Conservation (phyloP, 192 early-diverging fungal species). For the Spinellus fusiger region DNA sequence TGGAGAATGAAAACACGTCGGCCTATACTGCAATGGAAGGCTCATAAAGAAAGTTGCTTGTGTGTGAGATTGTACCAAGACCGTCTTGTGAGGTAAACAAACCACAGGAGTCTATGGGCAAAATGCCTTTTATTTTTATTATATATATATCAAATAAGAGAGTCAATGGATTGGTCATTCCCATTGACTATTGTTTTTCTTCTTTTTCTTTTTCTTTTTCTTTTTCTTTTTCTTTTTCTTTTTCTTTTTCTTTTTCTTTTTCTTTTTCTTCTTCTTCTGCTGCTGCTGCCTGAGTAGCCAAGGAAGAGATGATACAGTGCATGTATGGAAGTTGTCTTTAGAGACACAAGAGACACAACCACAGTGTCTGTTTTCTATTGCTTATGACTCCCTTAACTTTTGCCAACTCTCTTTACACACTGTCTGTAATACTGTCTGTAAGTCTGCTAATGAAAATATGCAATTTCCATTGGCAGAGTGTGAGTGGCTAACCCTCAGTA, state of each 20-base stretch:
- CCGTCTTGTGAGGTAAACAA: constrained; percentile 19
- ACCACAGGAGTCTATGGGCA: not conserved
- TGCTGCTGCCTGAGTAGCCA: constrained; percentile 21
- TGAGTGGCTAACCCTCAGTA: not conserved
- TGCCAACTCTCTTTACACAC: constrained; percentile 20
- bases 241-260: not conserved
- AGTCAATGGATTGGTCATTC: not conserved
- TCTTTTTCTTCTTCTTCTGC: too few relatives aligned
- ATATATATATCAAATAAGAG: not conserved
- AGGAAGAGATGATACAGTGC: constrained; percentile 28
- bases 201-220: not conserved
- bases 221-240: not conserved
- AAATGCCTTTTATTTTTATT: not conserved
- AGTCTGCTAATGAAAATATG: not conserved
- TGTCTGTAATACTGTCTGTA: not conserved
- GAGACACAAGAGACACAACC: not conserved
- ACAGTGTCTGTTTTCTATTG: not conserved
- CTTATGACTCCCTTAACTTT: constrained; percentile 20
- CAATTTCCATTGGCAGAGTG: not conserved
- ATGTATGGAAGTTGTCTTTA: constrained; percentile 20
- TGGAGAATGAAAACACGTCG: constrained; percentile 23
- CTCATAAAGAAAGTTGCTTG: constrained; percentile 18
- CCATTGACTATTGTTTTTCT: not conserved
- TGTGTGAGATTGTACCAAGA: constrained; percentile 6
- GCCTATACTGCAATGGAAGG: constrained; percentile 23